Evolutionary conservation across 345 rosid genomes (phyloP).

Genomic region (Salix arbutifolia): DNA sequence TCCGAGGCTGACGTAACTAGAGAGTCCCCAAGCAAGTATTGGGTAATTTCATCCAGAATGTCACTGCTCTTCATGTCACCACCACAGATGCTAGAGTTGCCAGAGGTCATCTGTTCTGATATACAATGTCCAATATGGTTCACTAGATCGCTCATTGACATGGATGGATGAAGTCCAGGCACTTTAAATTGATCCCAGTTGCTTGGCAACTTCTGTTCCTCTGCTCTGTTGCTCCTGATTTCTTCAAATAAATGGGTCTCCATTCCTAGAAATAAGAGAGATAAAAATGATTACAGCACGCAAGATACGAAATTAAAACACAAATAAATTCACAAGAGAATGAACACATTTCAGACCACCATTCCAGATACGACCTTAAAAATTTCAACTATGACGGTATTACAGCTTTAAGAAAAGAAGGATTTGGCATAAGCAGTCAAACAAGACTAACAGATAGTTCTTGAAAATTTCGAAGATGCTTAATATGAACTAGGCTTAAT

Average conservation of each 20-base stretch:
- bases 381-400: not conserved
- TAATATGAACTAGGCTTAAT: not conserved
- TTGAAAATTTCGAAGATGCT: not conserved
- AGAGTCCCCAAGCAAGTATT: constrained; percentile 68
- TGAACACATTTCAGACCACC: not conserved
- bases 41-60: constrained; percentile 66
- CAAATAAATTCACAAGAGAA: not conserved
- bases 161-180: constrained; percentile 73
- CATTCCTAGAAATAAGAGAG: constrained; percentile 35
- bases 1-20: constrained; percentile 61
- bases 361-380: not conserved
- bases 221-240: not conserved
- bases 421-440: not conserved
- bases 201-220: constrained; percentile 30
- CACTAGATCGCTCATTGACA: constrained; percentile 87
- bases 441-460: not conserved
- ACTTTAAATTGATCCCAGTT: constrained; percentile 73
- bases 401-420: not conserved
- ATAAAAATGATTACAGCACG: not conserved
- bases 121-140: constrained; percentile 60
- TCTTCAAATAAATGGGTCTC: constrained; percentile 52
- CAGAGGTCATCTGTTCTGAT: constrained; percentile 58
- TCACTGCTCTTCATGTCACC: constrained; percentile 27
- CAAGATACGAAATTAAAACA: not conserved
- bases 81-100: constrained; percentile 31